These are phyloP conservation scores for Microcera coccophila DNA, from an alignment of 2,329 filamentous ascomycete species.

Conservation along the genomic window DNA sequence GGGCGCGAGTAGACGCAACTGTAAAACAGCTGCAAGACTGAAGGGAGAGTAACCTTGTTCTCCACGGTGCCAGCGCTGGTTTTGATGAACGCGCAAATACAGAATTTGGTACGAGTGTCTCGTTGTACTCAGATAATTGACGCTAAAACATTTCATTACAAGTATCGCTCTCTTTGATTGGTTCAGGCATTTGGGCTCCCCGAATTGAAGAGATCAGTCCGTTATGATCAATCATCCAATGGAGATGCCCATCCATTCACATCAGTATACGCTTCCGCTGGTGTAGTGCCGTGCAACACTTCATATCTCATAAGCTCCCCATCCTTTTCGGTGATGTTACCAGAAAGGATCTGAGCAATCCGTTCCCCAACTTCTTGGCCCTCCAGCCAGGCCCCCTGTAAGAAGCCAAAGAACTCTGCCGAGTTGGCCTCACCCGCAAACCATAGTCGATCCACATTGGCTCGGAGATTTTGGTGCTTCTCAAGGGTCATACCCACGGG, in stretches of 20 bases:
- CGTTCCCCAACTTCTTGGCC: slow-evolving; percentile 47
- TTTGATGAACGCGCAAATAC: no score
- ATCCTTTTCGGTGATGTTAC: slow-evolving; percentile 19
- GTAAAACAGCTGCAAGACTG: no score
- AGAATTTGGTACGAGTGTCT: no score
- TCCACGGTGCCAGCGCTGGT: no score
- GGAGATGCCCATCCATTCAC: slow-evolving; percentile 13
- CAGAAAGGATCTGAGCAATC: slow-evolving; percentile 32
- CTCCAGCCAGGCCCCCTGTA: slow-evolving; percentile 60
- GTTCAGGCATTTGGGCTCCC: no score
- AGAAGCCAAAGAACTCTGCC: slow-evolving; percentile 60
- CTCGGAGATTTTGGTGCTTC: slow-evolving; percentile 63
- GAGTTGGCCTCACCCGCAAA: slow-evolving; percentile 64
- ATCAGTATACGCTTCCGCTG: slow-evolving; percentile 14
- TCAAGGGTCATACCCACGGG: slow-evolving; percentile 59
- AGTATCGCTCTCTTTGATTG: no score
- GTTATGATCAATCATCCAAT: no score
- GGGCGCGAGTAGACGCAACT: no score
- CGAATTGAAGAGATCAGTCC: no score
- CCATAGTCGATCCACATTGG: slow-evolving; percentile 58
- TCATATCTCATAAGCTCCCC: slow-evolving; percentile 26
- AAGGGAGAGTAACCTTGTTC: no score
- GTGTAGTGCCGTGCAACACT: slow-evolving; percentile 13
- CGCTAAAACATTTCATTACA: no score
- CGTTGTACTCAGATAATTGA: no score